A percentile compares a stretch with the other conserved stretches of the same genome.
Conservation (phyloP, 2,329 filamentous ascomycete species). For the Ceratocystis cacaofunesta region DNA sequence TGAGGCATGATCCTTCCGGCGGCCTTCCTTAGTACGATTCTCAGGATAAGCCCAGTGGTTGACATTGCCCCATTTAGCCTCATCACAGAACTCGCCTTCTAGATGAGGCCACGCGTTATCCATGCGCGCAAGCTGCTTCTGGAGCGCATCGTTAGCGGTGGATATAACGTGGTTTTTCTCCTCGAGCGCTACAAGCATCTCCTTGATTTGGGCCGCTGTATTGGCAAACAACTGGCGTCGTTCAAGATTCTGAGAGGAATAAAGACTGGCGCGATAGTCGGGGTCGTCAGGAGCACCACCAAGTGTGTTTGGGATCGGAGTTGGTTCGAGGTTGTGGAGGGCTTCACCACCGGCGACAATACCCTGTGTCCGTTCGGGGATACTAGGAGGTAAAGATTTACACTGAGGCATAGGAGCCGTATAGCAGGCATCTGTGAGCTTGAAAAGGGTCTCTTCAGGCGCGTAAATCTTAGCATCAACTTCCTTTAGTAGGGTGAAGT, state of each 20-base stretch:
- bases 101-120: slow-evolving; percentile 79
- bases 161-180: slow-evolving; percentile 96
- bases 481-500: slow-evolving; percentile 92
- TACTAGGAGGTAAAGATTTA: slow-evolving; percentile 4
- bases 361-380: not conserved
- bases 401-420: slow-evolving; percentile 25
- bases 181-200: slow-evolving; percentile 80
- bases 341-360: slow-evolving; percentile 14
- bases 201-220: slow-evolving; percentile 61
- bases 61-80: slow-evolving; percentile 80
- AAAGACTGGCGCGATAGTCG: slow-evolving; percentile 3
- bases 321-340: slow-evolving; percentile 10
- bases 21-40: slow-evolving; percentile 61
- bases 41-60: slow-evolving; percentile 94
- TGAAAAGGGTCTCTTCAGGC: slow-evolving; percentile 67
- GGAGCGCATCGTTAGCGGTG: slow-evolving; percentile 78
- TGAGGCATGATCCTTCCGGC: slow-evolving; percentile 65
- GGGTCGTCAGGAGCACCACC: slow-evolving; percentile 26
- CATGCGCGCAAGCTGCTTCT: slow-evolving; percentile 69
- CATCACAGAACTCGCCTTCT: slow-evolving; percentile 79
- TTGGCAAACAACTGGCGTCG: slow-evolving; percentile 64
- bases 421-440: slow-evolving; percentile 53
- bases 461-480: slow-evolving; percentile 93
- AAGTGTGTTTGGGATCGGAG: slow-evolving; percentile 29
- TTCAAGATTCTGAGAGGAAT: slow-evolving; percentile 27